These are phyloP conservation scores for Solanum piurae DNA, from an alignment of 257 asterid genomes.

Conservation along the genomic window DNA sequence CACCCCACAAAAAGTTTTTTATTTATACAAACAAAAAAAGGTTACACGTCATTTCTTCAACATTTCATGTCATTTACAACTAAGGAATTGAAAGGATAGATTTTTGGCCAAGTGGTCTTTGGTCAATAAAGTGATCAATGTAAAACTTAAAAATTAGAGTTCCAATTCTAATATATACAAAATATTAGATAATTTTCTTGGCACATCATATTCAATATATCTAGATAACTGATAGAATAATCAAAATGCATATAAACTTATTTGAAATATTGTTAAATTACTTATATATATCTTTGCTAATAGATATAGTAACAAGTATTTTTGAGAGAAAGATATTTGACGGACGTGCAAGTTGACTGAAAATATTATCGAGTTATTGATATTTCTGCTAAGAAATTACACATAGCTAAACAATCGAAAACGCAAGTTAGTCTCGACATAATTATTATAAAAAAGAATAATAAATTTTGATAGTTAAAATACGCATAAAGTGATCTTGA, in stretches of 20 bases:
- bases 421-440: not conserved
- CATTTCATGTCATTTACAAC: not conserved
- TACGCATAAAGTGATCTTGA: not conserved
- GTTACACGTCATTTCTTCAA: not conserved
- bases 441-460: not conserved
- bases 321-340: not conserved
- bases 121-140: not conserved
- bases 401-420: not conserved
- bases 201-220: not conserved
- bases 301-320: not conserved
- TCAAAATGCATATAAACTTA: not conserved
- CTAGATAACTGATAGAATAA: not conserved
- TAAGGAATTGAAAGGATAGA: not conserved
- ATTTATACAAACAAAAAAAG: not conserved
- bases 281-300: not conserved
- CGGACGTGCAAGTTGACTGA: fast-evolving
- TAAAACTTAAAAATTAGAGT: not conserved
- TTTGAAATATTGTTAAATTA: not conserved
- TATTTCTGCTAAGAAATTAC: not conserved
- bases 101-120: not conserved
- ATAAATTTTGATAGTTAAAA: not conserved
- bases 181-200: not conserved
- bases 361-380: not conserved
- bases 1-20: not conserved
- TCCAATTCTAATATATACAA: not conserved